Base-by-base conservation (phyloP, 768 basidiomycete genomes). In the Trametes gibbosa region DNA sequence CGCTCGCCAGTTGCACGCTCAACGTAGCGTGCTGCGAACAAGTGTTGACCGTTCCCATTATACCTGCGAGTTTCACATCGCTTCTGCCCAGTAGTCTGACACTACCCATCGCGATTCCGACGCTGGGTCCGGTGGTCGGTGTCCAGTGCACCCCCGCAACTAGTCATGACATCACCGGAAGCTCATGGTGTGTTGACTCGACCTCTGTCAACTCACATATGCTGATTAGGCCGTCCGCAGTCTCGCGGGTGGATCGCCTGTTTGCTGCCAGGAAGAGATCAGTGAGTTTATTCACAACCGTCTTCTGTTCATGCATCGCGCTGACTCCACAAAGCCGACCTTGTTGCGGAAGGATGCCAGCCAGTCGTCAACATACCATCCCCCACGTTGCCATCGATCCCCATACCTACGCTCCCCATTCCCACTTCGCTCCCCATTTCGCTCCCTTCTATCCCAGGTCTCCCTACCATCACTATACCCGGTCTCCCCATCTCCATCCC, bases 271-370 rank as follows among this genome's bases (percentile, higher is more conserved):
- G 32, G 25, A 42, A 6, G 45, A 48, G 5, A n/a, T 62, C 17
- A 39, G 55, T 55, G 14, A 35, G 50, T 50, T 12, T 32, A 10
- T 5, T 32, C 5, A 4, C 5, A 4, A 32, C 42, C 4, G 46
- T 21, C 16, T 10, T 37, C 17, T 14, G 8, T 8, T 6, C 29
- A 32, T 16, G 5, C n/a, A 27, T n/a, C 25, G 9, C 17, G 19
- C 19, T 17, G 14, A 3, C 9, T 43, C 7, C 12, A 16, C 27
- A 14, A 32, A 62, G 61, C 21, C 3, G 56, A 39, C 2, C 1
- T 62, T 10, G 23, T 53, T 12, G 61, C 61, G 14, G 55, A 57
- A 41, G 61, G 61, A 14, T 62, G 61, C 41, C 39, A 62, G 24
- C 27, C 40, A 23, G 56, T 62, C 47, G 35, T 32, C 40, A 23